A percentile compares a stretch with the other conserved stretches of the same genome.
Evolutionary conservation across 108 stramenopile genomes (phyloP).

Genomic region (Nitzschia inconspicua): DNA sequence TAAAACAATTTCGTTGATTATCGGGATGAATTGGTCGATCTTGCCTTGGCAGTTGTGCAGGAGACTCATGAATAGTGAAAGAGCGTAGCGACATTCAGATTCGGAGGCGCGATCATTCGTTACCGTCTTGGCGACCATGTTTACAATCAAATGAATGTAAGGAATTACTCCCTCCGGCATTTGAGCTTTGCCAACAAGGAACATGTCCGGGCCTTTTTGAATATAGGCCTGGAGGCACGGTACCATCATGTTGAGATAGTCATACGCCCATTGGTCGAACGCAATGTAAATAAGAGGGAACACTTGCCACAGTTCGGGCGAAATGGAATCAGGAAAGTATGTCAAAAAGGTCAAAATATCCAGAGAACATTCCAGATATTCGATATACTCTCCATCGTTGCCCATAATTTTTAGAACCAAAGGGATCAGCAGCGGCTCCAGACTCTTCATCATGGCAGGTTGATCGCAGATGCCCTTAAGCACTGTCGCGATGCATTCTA

Average conservation of each 20-base stretch:
- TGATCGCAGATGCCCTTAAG: conserved; percentile 83
- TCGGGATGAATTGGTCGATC: conserved; percentile 78
- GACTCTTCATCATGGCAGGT: conserved; percentile 65
- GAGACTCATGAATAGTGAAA: conserved; percentile 84
- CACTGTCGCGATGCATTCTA: conserved; percentile 94
- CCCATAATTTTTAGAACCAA: conserved; percentile 83
- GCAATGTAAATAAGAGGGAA: conserved; percentile 91
- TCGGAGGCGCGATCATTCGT: conserved; percentile 81
- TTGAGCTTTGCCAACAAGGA: conserved; percentile 54
- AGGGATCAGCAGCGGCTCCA: conserved; percentile 91
- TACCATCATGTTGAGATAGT: conserved; percentile 93
- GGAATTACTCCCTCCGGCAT: conserved; percentile 54
- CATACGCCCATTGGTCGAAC: conserved; percentile 94
- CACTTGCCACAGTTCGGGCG: conserved; percentile 87
- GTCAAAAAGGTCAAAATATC: conserved; percentile 94
- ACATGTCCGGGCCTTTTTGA: conserved; percentile 73
- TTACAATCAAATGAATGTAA: conserved; percentile 86
- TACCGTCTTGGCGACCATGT: conserved; percentile 85
- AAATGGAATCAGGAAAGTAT: conserved; percentile 84
- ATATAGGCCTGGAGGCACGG: conserved; percentile 94
- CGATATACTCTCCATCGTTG: conserved; percentile 89
- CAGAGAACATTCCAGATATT: conserved; percentile 92
- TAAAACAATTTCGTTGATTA: conserved; percentile 77
- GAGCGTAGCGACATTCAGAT: conserved; percentile 80
- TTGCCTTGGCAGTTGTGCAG: conserved; percentile 87